phyloP scores from a whole-genome alignment of 202 grass and related monocot species.

The Thinopyrum obtusiflorum region DNA sequence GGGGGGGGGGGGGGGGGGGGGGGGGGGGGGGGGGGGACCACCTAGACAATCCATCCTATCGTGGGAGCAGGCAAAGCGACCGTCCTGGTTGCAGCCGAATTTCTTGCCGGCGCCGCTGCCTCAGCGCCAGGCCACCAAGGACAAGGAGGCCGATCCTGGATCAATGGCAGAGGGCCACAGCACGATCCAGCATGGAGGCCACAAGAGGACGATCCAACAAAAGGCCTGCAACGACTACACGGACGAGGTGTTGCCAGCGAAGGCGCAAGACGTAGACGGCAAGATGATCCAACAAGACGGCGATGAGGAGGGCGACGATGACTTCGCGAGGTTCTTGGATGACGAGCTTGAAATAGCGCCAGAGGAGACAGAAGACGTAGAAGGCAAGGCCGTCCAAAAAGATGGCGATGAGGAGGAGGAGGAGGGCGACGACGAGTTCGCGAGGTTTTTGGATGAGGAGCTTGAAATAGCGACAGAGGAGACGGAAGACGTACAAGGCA shows the following conservation, averaged over 20 bases:
- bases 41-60: not conserved
- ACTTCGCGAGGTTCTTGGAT: no score
- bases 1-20: no score
- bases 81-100: not conserved
- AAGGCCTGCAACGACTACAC: not conserved
- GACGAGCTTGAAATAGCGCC: no score
- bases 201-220: not conserved
- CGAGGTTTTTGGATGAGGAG: no score
- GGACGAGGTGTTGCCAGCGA: not conserved
- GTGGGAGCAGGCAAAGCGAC: not conserved
- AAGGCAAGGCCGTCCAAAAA: not conserved
- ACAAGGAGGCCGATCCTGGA: not conserved
- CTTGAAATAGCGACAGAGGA: not conserved
- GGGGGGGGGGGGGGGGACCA: no score
- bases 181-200: no score
- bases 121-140: not conserved
- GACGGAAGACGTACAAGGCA: not conserved
- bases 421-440: no score
- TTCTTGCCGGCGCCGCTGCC: not conserved
- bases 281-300: not conserved
- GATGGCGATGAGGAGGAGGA: not conserved
- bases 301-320: not conserved
- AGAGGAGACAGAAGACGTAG: not conserved
- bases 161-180: not conserved
- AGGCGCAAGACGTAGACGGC: not conserved